Percentiles rank a stretch among this genome's conserved stretches.
These are phyloP conservation scores for Tolypocladium tropicale DNA, from an alignment of 2,329 filamentous ascomycete species.

Conservation along the genomic window DNA sequence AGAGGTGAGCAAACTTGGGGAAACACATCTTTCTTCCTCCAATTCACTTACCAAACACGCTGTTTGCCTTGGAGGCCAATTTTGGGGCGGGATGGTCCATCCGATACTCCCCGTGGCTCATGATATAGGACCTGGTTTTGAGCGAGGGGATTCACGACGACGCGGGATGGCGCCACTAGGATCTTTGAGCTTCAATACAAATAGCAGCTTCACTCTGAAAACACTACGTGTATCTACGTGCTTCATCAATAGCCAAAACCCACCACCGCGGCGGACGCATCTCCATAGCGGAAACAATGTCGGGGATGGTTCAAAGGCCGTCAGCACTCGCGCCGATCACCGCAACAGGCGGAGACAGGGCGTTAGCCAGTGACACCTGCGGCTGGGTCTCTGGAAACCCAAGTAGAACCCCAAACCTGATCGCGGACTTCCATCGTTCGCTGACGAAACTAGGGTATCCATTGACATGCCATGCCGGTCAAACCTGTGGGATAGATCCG, in stretches of 20 bases:
- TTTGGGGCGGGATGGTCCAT: too few relatives aligned
- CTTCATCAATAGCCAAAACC: too few relatives aligned
- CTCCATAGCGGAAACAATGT: neutral
- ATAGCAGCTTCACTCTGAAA: neutral
- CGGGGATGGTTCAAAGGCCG: neutral
- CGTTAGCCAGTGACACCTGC: slow-evolving; percentile 5
- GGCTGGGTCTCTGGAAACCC: slow-evolving; percentile 11
- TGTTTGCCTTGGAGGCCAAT: too few relatives aligned
- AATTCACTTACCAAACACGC: neutral
- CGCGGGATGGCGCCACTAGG: neutral
- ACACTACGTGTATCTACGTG: neutral
- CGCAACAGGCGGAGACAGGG: neutral
- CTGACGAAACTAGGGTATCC: slow-evolving; percentile 4
- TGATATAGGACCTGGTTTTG: neutral
- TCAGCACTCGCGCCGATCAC: neutral
- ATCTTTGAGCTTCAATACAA: neutral
- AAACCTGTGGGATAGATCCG: slow-evolving; percentile 9
- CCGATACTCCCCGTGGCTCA: too few relatives aligned
- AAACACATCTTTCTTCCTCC: neutral
- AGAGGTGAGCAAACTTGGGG: neutral
- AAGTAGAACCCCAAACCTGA: neutral
- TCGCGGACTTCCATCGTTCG: neutral
- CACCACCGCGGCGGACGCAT: neutral
- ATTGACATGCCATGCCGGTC: slow-evolving; percentile 8
- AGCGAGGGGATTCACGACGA: neutral